phyloP scores from a whole-genome alignment of 202 grass and related monocot genomes.

The Schoenoplectus triqueter region DNA sequence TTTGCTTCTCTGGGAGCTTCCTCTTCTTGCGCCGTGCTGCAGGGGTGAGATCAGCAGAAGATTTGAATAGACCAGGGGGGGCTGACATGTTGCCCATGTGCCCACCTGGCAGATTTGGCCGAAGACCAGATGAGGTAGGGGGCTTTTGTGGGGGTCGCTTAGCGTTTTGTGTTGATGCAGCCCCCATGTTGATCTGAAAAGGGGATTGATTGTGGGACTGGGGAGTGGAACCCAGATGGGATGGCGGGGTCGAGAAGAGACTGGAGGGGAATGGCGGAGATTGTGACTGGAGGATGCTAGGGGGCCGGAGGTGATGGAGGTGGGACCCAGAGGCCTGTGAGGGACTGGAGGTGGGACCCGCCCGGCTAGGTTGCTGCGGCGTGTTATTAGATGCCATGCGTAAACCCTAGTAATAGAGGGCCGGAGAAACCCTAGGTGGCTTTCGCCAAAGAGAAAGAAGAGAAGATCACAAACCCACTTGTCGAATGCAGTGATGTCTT shows the following conservation, averaged over 20 bases:
- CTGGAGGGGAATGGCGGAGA: conserved; percentile 43
- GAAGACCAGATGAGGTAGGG: conserved; percentile 39
- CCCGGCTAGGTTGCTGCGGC: conserved; percentile 22
- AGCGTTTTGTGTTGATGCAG: conserved; percentile 40
- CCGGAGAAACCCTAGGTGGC: no score
- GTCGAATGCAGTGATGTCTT: no score
- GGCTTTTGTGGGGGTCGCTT: conserved; percentile 82
- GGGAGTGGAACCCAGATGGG: conserved; percentile 50
- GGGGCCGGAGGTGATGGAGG: conserved; percentile 59
- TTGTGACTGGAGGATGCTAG: conserved; percentile 51
- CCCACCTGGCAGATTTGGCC: conserved; percentile 38
- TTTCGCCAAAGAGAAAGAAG: no score
- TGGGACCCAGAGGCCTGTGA: conserved; percentile 47
- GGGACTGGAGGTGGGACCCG: conserved; percentile 26
- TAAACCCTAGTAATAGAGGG: not conserved
- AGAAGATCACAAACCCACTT: no score
- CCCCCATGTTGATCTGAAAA: conserved; percentile 81
- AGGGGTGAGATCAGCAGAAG: conserved; percentile 59
- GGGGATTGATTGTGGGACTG: conserved; percentile 45
- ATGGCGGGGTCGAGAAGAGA: conserved; percentile 59
- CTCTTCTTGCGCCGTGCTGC: conserved; percentile 79
- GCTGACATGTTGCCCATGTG: conserved; percentile 36
- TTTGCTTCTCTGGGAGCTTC: conserved; percentile 85
- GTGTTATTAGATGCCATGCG: conserved; percentile 38
- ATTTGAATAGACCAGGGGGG: conserved; percentile 40